Evolutionary conservation across 805 yeast species (phyloP).

Genomic region (Hanseniaspora pseudoguilliermondii): DNA sequence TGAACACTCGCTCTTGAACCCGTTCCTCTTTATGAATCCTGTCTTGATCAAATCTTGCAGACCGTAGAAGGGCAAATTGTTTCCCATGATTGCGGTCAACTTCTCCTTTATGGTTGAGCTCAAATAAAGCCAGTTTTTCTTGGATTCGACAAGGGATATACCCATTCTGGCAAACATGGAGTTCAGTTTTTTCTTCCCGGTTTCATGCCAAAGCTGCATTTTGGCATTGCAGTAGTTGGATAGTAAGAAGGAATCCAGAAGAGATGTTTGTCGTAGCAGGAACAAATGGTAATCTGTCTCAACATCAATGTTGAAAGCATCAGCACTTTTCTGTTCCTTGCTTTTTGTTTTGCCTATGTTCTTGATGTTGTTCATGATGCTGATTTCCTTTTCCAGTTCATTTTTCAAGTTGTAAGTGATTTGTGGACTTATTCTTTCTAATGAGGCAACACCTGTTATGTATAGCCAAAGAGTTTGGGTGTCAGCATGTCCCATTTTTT

Average conservation of each 20-base stretch:
- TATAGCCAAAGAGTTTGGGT: constrained; percentile 68
- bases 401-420: constrained; percentile 67
- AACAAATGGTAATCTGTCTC: constrained; percentile 81
- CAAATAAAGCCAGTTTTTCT: constrained; percentile 86
- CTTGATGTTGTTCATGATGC: constrained; percentile 37
- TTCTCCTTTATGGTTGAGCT: constrained; percentile 66
- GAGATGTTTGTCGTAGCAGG: constrained; percentile 80
- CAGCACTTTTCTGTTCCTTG: constrained; percentile 26
- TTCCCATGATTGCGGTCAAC: constrained; percentile 53
- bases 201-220: constrained; percentile 78
- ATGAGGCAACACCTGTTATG: constrained; percentile 74
- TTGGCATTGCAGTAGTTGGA: constrained; percentile 87
- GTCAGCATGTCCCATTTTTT: constrained; percentile 71
- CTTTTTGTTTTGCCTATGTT: constrained; percentile 8
- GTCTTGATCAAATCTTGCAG: constrained; percentile 70
- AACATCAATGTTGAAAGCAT: constrained; percentile 39
- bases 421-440: constrained; percentile 59
- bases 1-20: constrained; percentile 72
- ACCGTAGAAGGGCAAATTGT: constrained; percentile 62
- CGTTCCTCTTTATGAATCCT: constrained; percentile 78
- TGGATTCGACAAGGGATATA: constrained; percentile 73
- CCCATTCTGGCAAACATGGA: constrained; percentile 96
- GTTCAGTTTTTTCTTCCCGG: constrained; percentile 74
- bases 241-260: constrained; percentile 80
- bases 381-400: constrained; percentile 55